These are phyloP conservation scores for Kwoniella pini DNA, from an alignment of 768 basidiomycete genomes.

Conservation along the genomic window DNA sequence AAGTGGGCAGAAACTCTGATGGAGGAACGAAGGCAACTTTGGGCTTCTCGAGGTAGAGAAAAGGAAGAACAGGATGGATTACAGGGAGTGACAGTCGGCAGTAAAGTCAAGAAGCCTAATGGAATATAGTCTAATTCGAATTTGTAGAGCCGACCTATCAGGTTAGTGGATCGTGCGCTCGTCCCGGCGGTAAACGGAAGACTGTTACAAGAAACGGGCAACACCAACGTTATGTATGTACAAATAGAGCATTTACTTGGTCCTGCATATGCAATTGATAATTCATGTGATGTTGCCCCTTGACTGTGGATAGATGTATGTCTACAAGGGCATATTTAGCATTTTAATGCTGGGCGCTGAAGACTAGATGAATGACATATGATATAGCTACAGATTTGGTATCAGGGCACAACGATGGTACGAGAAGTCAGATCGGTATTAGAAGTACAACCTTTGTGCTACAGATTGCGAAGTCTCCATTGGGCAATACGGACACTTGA, in stretches of 20 bases:
- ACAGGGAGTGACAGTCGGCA: slow-evolving; percentile 25
- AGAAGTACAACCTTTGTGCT: slow-evolving; percentile 56
- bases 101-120: slow-evolving; percentile 7
- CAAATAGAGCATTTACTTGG: slow-evolving; percentile 9
- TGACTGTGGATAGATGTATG: too few relatives aligned
- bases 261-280: too few relatives aligned
- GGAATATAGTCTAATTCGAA: too few relatives aligned
- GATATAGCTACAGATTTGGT: not conserved
- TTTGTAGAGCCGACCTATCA: too few relatives aligned
- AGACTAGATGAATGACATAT: not conserved
- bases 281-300: slow-evolving; percentile 2
- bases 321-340: too few relatives aligned
- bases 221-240: not conserved
- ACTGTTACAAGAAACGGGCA: not conserved
- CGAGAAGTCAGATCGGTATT: not conserved
- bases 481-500: slow-evolving; percentile 97
- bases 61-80: slow-evolving; percentile 41
- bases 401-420: not conserved
- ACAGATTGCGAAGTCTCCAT: slow-evolving; percentile 59
- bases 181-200: too few relatives aligned
- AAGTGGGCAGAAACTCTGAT: slow-evolving; percentile 52
- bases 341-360: too few relatives aligned
- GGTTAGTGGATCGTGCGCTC: too few relatives aligned
- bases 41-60: slow-evolving; percentile 45
- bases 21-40: slow-evolving; percentile 49